These are phyloP conservation scores for Blastobotrys arbuscula DNA, from an alignment of 1,139 yeast genomes.

Conservation along the genomic window DNA sequence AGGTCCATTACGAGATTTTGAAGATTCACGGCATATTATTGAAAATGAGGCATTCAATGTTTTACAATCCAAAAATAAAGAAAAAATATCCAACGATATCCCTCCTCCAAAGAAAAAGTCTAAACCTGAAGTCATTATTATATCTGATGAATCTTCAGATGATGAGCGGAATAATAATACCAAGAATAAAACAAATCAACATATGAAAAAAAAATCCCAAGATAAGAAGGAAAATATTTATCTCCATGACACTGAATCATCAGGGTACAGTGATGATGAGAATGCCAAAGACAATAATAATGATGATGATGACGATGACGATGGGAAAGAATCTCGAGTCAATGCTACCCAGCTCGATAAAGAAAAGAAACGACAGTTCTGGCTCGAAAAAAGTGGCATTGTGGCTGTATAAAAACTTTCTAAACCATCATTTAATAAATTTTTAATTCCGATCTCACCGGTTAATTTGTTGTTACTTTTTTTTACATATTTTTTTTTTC, in stretches of 20 bases:
- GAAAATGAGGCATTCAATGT: constrained; percentile 13
- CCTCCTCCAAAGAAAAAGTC: constrained; percentile 3
- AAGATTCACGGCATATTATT: constrained; percentile 54
- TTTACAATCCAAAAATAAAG: not conserved
- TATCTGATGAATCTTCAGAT: constrained; percentile 11
- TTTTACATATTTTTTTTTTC: too few relatives aligned
- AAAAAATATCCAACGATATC: not conserved
- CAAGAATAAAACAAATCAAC: not conserved
- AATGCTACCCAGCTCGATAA: constrained; percentile 3
- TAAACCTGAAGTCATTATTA: constrained; percentile 8
- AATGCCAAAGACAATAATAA: not conserved
- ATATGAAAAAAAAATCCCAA: not conserved
- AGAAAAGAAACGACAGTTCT: constrained; percentile 11
- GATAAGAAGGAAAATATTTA: not conserved
- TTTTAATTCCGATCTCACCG: too few relatives aligned
- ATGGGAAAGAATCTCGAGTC: constrained; percentile 4
- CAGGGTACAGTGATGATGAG: not conserved
- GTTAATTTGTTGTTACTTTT: too few relatives aligned
- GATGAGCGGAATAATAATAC: not conserved
- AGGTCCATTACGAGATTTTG: constrained; percentile 74
- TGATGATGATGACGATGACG: constrained; percentile 3
- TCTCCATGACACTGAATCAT: not conserved
- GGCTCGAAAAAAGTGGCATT: constrained; percentile 11
- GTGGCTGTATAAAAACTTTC: constrained; percentile 6
- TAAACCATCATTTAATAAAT: too few relatives aligned